Conservation (phyloP, 2,329 filamentous ascomycete species). For the Exophiala lecanii-corni region DNA sequence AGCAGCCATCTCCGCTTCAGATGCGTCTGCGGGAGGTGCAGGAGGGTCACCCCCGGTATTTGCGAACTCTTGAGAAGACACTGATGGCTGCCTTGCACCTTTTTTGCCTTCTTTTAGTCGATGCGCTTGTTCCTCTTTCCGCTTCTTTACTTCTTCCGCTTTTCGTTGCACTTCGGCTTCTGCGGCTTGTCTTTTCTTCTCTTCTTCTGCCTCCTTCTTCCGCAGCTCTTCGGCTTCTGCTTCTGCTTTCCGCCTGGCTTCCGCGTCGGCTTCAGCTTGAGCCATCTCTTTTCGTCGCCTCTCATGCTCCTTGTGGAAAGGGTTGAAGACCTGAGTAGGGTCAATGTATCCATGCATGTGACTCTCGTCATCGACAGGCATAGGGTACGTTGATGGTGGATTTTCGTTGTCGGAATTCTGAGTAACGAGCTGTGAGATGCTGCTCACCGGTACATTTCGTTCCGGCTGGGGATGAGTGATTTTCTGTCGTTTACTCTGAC, state of each 20-base stretch:
- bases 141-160: constrained; percentile 1
- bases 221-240: constrained; percentile 8
- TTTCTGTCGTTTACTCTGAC: constrained; percentile 1
- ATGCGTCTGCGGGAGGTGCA: neutral
- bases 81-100: constrained; percentile 1
- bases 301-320: constrained; percentile 46
- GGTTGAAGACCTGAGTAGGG: constrained; percentile 51
- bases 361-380: constrained; percentile 21
- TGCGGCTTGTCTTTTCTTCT: constrained; percentile 6
- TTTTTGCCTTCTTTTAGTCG: constrained; percentile 4
- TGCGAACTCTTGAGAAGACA: constrained; percentile 2
- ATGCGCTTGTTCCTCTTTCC: neutral
- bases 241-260: constrained; percentile 8
- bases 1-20: constrained; percentile 37
- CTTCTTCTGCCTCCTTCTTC: constrained; percentile 16
- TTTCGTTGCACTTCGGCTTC: neutral
- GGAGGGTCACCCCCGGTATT: neutral
- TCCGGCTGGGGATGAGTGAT: neutral
- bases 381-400: constrained; percentile 4
- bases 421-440: constrained; percentile 23
- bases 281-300: constrained; percentile 35
- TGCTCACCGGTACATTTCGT: constrained; percentile 7
- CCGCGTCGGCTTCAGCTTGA: constrained; percentile 33
- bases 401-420: constrained; percentile 13
- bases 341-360: constrained; percentile 44